Evolutionary conservation across 495 filamentous ascomycete species (phyloP).

Genomic region (Aspergillus incahuasiensis): DNA sequence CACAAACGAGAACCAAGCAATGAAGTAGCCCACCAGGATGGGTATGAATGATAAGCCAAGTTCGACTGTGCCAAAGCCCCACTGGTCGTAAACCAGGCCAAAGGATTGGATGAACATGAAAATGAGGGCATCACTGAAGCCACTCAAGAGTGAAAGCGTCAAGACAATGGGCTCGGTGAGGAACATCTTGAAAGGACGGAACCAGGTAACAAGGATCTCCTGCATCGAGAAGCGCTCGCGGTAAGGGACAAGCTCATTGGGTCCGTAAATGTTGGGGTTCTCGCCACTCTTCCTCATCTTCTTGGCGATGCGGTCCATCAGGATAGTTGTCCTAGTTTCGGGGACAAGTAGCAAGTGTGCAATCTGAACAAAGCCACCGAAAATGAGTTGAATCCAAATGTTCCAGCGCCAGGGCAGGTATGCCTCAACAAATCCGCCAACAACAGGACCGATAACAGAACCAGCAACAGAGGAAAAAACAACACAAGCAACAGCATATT

Average conservation of each 20-base stretch:
- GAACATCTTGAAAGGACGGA: conserved; percentile 60
- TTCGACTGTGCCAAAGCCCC: conserved; percentile 47
- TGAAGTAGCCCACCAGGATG: conserved; percentile 56
- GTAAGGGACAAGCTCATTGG: conserved; percentile 57
- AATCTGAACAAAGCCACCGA: conserved; percentile 51
- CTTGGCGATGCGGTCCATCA: conserved; percentile 59
- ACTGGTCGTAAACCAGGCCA: conserved; percentile 54
- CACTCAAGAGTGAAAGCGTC: conserved; percentile 51
- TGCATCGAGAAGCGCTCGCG: conserved; percentile 53
- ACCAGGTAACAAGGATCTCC: conserved; percentile 52
- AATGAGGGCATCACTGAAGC: conserved; percentile 59
- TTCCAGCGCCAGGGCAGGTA: conserved; percentile 50
- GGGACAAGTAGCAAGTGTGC: conserved; percentile 51
- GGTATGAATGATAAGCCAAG: conserved; percentile 55
- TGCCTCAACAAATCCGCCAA: conserved; percentile 55
- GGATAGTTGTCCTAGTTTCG: conserved; percentile 53
- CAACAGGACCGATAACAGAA: conserved; percentile 56
- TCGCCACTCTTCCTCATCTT: conserved; percentile 46
- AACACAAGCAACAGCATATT: conserved; percentile 57
- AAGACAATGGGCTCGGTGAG: conserved; percentile 59
- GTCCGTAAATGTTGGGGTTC: conserved; percentile 56
- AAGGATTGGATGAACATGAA: conserved; percentile 67
- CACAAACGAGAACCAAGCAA: conserved; percentile 52
- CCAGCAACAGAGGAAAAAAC: conserved; percentile 63
- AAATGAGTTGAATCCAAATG: conserved; percentile 59